phyloP scores from a whole-genome alignment of 202 grass and related monocot genomes.

The Digitaria exilis region DNA sequence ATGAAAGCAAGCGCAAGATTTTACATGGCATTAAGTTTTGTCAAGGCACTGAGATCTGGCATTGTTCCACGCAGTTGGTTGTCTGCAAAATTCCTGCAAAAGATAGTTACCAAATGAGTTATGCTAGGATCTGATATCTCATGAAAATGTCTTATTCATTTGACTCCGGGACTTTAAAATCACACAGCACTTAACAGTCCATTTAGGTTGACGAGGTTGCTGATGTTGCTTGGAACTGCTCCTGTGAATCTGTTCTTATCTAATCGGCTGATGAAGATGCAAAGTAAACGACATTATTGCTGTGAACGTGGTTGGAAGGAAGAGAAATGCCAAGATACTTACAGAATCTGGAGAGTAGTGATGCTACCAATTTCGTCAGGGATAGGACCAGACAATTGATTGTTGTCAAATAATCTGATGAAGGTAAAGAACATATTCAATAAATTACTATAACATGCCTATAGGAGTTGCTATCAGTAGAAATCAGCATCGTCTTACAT shows the following conservation, averaged over 20 bases:
- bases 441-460: neutral
- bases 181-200: slow-evolving; percentile 56
- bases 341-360: slow-evolving; percentile 58
- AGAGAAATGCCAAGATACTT: slow-evolving; percentile 40
- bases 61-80: slow-evolving; percentile 59
- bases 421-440: slow-evolving; percentile 36
- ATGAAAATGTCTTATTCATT: slow-evolving; percentile 5
- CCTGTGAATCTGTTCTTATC: slow-evolving; percentile 61
- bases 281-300: slow-evolving; percentile 29
- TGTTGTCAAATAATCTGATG: slow-evolving; percentile 78
- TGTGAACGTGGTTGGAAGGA: slow-evolving; percentile 24
- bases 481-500: slow-evolving; percentile 57
- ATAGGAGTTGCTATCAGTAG: neutral
- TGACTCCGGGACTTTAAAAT: slow-evolving; percentile 6
- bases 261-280: slow-evolving; percentile 55
- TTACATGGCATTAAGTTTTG: slow-evolving; percentile 62
- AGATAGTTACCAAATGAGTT: slow-evolving; percentile 22
- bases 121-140: neutral
- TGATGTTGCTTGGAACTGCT: slow-evolving; percentile 57
- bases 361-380: slow-evolving; percentile 55
- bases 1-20: slow-evolving; percentile 7
- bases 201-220: slow-evolving; percentile 46
- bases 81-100: slow-evolving; percentile 68
- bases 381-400: slow-evolving; percentile 71
- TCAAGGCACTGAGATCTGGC: slow-evolving; percentile 63